Conservation (phyloP, 805 yeast genomes). For the Isabelozyma heimii region DNA sequence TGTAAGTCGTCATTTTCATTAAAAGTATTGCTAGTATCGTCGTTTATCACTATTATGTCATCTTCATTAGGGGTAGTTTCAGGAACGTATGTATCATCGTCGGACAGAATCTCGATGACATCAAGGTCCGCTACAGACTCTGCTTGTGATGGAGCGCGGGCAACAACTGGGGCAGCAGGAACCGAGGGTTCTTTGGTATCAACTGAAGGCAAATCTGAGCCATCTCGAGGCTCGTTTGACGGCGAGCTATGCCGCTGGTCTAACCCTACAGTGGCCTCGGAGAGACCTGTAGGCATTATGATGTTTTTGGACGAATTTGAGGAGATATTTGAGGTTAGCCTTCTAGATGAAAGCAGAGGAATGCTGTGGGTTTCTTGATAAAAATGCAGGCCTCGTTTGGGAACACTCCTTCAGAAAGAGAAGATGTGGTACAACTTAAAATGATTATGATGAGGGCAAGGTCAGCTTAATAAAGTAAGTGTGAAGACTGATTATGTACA, state of each 20-base stretch:
- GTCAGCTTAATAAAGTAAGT: not conserved
- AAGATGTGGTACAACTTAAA: not conserved
- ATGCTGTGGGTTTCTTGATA: no score
- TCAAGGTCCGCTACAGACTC: constrained; percentile 1
- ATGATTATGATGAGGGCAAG: not conserved
- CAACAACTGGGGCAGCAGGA: not conserved
- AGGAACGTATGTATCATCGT: constrained; percentile 16
- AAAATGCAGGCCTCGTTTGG: no score
- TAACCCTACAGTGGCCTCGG: not conserved
- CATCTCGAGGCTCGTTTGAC: not conserved
- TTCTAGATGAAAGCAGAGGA: no score
- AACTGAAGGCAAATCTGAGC: not conserved
- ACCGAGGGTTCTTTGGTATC: not conserved
- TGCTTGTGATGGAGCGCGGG: not conserved
- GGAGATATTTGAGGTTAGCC: no score
- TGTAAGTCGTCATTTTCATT: constrained; percentile 15
- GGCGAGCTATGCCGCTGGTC: not conserved
- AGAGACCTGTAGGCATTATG: not conserved
- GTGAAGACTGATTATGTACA: not conserved
- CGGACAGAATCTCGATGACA: constrained; percentile 12
- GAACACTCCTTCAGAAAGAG: no score
- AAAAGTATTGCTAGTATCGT: not conserved
- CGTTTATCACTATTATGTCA: not conserved
- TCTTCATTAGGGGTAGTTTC: constrained; percentile 5
- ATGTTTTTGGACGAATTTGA: no score